Percentiles rank a stretch among this genome's conserved stretches.
Conservation (phyloP, 1,139 yeast species). For the Nakaseomyces glabratus region DNA sequence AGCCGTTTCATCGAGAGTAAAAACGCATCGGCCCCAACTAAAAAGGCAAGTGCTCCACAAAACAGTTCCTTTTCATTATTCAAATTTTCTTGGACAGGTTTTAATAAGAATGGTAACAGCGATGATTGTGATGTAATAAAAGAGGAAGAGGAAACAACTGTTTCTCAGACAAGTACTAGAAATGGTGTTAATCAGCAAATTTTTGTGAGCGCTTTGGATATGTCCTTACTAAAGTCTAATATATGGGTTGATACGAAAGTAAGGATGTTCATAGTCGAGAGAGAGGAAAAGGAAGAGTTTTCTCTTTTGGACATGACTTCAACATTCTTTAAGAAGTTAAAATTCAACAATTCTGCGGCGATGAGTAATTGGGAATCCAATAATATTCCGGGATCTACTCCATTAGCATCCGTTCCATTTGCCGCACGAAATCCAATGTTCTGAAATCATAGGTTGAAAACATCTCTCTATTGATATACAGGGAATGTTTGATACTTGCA, state of each 20-base stretch:
- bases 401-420: constrained; percentile 3
- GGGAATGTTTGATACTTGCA: constrained; percentile 3
- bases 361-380: constrained; percentile 8
- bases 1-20: too few species aligned
- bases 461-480: not conserved
- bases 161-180: not conserved
- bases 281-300: constrained; percentile 27
- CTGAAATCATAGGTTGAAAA: not conserved
- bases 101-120: constrained; percentile 16
- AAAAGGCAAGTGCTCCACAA: constrained; percentile 10
- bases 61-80: constrained; percentile 17
- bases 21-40: too few species aligned
- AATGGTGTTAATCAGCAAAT: constrained; percentile 10
- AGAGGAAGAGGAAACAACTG: constrained; percentile 7
- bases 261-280: constrained; percentile 50
- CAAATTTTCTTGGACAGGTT: constrained; percentile 28
- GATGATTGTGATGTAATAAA: constrained; percentile 9
- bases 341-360: constrained; percentile 19
- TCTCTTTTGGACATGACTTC: constrained; percentile 32
- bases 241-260: constrained; percentile 62
- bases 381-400: constrained; percentile 1
- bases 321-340: constrained; percentile 26
- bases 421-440: constrained; percentile 7
- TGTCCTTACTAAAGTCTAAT: constrained; percentile 28
- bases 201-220: constrained; percentile 12